Conservation (phyloP, 192 early-diverging fungal species). For the Gigaspora rosea region DNA sequence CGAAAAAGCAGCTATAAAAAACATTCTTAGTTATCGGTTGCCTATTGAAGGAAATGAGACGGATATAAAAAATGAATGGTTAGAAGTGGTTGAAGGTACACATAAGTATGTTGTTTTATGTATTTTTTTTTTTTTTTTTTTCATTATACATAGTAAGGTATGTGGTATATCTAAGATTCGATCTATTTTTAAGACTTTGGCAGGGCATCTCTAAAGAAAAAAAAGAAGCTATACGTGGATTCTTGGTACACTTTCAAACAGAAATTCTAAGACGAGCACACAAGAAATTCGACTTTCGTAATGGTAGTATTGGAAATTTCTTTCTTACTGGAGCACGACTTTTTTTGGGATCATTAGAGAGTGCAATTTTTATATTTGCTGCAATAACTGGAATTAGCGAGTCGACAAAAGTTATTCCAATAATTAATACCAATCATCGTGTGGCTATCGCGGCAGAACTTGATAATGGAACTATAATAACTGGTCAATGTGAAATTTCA, state of each 20-base stretch:
- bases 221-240: constrained; percentile 71
- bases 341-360: constrained; percentile 69
- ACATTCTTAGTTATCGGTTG: constrained; percentile 69
- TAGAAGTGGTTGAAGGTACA: constrained; percentile 69
- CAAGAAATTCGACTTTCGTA: constrained; percentile 69
- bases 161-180: background rate
- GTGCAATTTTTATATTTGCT: constrained; percentile 75
- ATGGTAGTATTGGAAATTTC: constrained; percentile 78
- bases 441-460: constrained; percentile 69
- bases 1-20: constrained; percentile 64
- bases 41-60: constrained; percentile 54
- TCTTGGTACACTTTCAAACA: constrained; percentile 68
- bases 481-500: constrained; percentile 77
- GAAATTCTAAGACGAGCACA: constrained; percentile 64
- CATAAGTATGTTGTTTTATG: constrained; percentile 51
- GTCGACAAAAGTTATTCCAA: constrained; percentile 67
- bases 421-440: constrained; percentile 64
- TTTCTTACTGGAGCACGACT: constrained; percentile 76
- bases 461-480: constrained; percentile 61
- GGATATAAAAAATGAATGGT: constrained; percentile 72
- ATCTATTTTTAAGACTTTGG: constrained; percentile 30
- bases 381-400: constrained; percentile 67
- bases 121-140: background rate
- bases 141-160: background rate
- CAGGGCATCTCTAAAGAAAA: constrained; percentile 53